These are phyloP conservation scores for Ashbya aceris DNA, from an alignment of 1,139 yeast species.

Conservation along the genomic window DNA sequence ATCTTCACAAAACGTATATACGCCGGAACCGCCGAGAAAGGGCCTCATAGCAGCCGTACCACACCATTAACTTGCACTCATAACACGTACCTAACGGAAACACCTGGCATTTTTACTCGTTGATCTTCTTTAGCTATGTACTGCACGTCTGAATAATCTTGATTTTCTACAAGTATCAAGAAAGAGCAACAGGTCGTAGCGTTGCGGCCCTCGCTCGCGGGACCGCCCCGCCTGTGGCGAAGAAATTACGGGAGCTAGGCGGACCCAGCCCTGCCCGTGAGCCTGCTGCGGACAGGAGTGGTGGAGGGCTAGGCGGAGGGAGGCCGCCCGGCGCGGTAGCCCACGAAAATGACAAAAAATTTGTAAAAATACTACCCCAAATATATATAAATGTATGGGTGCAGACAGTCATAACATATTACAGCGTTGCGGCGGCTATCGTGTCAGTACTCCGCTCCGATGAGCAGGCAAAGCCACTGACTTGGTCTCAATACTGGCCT, in stretches of 20 bases:
- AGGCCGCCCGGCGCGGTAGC: not conserved
- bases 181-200: not conserved
- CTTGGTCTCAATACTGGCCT: too few species aligned
- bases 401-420: not conserved
- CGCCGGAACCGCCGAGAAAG: too few species aligned
- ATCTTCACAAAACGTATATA: too few species aligned
- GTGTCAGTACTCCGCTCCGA: too few species aligned
- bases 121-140: slow-evolving; percentile 11
- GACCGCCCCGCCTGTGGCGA: not conserved
- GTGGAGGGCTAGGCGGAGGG: not conserved
- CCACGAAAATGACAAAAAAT: not conserved
- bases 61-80: not conserved
- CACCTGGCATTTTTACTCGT: slow-evolving; percentile 80
- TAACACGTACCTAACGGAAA: slow-evolving; percentile 85
- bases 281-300: not conserved
- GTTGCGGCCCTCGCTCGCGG: not conserved
- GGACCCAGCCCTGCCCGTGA: not conserved
- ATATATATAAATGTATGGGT: not conserved
- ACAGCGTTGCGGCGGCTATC: too few species aligned
- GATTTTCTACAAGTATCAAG: not conserved
- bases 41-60: not conserved
- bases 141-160: not conserved
- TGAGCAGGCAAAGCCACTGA: too few species aligned
- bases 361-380: not conserved
- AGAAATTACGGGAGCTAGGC: not conserved